A percentile compares a stretch with the other conserved stretches of the same genome.
Conservation (phyloP, 805 yeast species). For the Cyberlindnera saturnus region DNA sequence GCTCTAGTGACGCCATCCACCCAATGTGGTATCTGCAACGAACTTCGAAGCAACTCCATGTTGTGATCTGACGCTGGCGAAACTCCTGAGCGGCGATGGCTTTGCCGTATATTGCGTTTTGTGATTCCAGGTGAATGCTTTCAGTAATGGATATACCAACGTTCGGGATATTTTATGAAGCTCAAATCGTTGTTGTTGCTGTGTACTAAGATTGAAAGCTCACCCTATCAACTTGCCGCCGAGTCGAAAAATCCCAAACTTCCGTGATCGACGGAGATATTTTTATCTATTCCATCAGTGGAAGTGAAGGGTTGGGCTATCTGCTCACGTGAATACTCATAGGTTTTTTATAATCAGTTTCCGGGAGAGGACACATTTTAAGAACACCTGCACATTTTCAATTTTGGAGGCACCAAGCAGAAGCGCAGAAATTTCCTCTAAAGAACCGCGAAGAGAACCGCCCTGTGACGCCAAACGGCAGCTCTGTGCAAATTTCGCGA, state of each 20-base stretch:
- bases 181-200: no score
- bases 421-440: background rate
- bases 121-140: no score
- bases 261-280: no score
- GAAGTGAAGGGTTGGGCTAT: background rate
- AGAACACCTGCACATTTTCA: no score
- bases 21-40: conserved; percentile 19
- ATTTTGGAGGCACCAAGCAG: no score
- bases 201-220: no score
- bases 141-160: no score
- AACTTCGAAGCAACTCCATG: conserved; percentile 7
- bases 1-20: conserved; percentile 20
- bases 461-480: background rate
- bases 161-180: no score
- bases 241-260: no score
- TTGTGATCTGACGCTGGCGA: conserved; percentile 14
- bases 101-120: no score
- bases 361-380: no score
- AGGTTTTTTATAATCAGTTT: background rate
- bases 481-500: background rate
- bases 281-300: conserved; percentile 1
- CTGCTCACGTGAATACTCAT: background rate
- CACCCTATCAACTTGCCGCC: no score
- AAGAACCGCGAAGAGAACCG: background rate
- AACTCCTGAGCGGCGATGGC: background rate